Evolutionary conservation across 2,329 filamentous ascomycete genomes (phyloP), one percentile per base, ranked within the genome.

Genomic region (Penicillium digitatum): DNA sequence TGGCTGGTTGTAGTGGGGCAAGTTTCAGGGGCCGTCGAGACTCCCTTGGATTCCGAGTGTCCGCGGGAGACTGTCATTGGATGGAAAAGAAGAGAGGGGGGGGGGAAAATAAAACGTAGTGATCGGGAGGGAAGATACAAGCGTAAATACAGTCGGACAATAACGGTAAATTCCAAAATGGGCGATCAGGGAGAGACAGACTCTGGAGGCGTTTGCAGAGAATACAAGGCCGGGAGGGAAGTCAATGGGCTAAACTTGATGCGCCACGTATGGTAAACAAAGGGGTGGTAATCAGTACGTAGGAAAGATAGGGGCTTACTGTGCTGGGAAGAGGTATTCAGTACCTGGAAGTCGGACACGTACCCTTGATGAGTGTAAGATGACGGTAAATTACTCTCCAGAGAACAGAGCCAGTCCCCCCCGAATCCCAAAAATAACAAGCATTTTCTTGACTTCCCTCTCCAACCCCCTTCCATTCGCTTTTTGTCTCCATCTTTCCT

Each of bases 21-120:
- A 48, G 62, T 69, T 61, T 70, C 68, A 70, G 68, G 68, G 68
- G 68, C 65, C 66, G 64, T 57, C 56, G 54, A 49, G 55, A 54
- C 62, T 59, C 53, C 63, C 62, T 60, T 63, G 63, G 63, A 64
- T 57, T 60, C 56, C 59, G 56, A 42, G 27, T 35, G 18, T 14
- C 34, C 18, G 5, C 4, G 22, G 12, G 6, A 43, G 26, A 47
- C 18, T 45, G 6, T 51, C 18, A 62, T 61, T 60, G 59, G 59
- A 14, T 38, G 27, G 8, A 31, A 29, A 26, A 44, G 20, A n/a
- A n/a, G n/a, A n/a, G n/a, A n/a, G n/a, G n/a, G n/a, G n/a, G n/a
- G n/a, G 27, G 18, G 22, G 29, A 37, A 16, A 50, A 43, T 42
- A 10, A 35, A 22, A 20, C 16, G 6, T 43, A 51, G 34, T 39